These are phyloP conservation scores for Colletotrichum lini DNA, from an alignment of 2,329 filamentous ascomycete genomes.

Conservation along the genomic window DNA sequence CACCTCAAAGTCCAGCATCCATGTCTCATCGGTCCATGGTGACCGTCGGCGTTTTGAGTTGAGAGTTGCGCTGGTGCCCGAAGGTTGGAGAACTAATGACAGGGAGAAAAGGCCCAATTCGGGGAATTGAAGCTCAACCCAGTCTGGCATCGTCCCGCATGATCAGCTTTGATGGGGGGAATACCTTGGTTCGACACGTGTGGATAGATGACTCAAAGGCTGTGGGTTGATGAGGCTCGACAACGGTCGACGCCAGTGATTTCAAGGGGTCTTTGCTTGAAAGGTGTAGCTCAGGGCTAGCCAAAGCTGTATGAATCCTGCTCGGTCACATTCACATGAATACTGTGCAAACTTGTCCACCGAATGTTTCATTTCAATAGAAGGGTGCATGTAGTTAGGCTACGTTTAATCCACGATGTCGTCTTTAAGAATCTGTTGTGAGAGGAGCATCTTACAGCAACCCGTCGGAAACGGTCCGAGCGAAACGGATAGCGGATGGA, in stretches of 20 bases:
- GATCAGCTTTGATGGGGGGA: slow-evolving; percentile 7
- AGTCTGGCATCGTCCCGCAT: slow-evolving; percentile 4
- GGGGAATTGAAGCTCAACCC: slow-evolving; percentile 29
- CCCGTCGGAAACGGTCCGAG: background rate
- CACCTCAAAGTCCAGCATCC: slow-evolving; percentile 5
- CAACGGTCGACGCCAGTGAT: background rate
- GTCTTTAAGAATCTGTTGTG: background rate
- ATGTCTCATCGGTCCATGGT: slow-evolving; percentile 33
- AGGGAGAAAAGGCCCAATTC: slow-evolving; percentile 9
- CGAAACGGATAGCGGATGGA: background rate
- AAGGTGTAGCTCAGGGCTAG: background rate
- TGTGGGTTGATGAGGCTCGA: slow-evolving; percentile 12
- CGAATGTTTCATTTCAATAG: background rate
- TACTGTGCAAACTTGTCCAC: too few species aligned
- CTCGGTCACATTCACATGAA: too few species aligned
- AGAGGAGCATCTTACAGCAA: background rate
- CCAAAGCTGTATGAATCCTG: background rate
- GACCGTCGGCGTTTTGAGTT: slow-evolving; percentile 26
- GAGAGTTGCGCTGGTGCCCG: slow-evolving; percentile 36
- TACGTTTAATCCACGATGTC: background rate
- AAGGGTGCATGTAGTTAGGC: too few species aligned
- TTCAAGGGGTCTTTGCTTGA: background rate
- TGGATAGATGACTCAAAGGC: slow-evolving; percentile 11
- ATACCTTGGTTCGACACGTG: slow-evolving; percentile 27
- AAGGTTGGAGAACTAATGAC: slow-evolving; percentile 6